Evolutionary conservation across 768 basidiomycete species (phyloP).

Genomic region (Wakefieldia striispora): DNA sequence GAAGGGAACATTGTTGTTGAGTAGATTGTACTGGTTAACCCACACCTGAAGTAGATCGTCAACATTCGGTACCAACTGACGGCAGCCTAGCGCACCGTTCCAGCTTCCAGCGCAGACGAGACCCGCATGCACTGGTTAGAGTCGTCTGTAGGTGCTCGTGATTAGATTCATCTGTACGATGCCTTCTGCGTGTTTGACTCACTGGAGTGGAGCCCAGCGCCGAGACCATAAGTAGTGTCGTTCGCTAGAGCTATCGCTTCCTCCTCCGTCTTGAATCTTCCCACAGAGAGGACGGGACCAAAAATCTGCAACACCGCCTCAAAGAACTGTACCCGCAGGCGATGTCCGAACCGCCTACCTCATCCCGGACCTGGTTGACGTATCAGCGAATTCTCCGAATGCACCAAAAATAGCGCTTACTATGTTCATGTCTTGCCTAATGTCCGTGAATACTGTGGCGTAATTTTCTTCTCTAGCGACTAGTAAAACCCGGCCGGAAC

Average conservation of each 20-base stretch:
- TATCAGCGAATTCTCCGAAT: slow-evolving; percentile 22
- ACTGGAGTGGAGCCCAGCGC: slow-evolving; percentile 90
- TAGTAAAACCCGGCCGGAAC: slow-evolving; percentile 5
- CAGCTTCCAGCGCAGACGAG: slow-evolving; percentile 81
- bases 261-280: slow-evolving; percentile 81
- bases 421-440: slow-evolving; percentile 80
- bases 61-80: not conserved
- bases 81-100: slow-evolving; percentile 56
- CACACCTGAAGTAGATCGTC: slow-evolving; percentile 56
- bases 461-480: slow-evolving; percentile 5
- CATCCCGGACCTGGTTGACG: slow-evolving; percentile 27
- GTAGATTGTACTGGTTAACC: slow-evolving; percentile 86
- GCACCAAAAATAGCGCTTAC: slow-evolving; percentile 41
- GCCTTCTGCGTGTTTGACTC: slow-evolving; percentile 24
- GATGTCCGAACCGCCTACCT: slow-evolving; percentile 21
- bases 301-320: slow-evolving; percentile 63
- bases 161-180: not conserved
- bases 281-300: slow-evolving; percentile 86
- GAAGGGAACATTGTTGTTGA: slow-evolving; percentile 90
- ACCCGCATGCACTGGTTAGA: slow-evolving; percentile 89
- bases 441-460: slow-evolving; percentile 72
- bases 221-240: slow-evolving; percentile 86
- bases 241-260: slow-evolving; percentile 86
- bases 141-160: slow-evolving; percentile 49
- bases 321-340: slow-evolving; percentile 5